These are phyloP conservation scores for Ophiocytium majus DNA, from an alignment of 352 stramenopile species.

Conservation along the genomic window DNA sequence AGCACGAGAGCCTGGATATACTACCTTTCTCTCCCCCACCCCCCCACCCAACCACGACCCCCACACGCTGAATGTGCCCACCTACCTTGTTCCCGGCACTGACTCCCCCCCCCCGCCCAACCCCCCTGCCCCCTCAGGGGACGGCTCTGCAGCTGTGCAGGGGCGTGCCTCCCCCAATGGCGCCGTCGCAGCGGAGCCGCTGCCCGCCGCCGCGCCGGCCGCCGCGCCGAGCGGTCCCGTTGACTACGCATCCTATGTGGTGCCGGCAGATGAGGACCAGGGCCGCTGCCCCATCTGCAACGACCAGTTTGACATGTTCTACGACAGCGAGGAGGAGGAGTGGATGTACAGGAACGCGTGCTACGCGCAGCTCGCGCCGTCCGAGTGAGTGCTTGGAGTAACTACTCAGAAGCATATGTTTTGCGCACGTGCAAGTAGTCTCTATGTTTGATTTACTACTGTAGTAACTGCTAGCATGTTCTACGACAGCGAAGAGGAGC, in stretches of 20 bases:
- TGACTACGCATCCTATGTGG: not conserved
- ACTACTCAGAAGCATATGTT: not conserved
- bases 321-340: conserved; percentile 54
- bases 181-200: not conserved
- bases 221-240: not conserved
- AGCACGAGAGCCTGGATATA: no score
- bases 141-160: no score
- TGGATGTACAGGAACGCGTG: conserved; percentile 55
- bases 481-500: conserved; percentile 53
- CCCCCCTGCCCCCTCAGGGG: no score
- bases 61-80: no score
- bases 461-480: conserved; percentile 30
- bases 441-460: not conserved
- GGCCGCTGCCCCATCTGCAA: conserved; percentile 45
- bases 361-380: conserved; percentile 26
- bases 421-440: not conserved
- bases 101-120: no score
- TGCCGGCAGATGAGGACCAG: conserved; percentile 47
- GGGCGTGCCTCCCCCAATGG: no score
- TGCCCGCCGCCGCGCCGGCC: no score
- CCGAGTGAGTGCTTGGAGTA: conserved; percentile 14
- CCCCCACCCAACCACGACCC: no score
- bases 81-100: no score
- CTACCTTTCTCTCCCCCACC: no score
- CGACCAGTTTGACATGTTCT: conserved; percentile 50